A percentile compares a stretch with the other conserved stretches of the same genome.
These are phyloP conservation scores for Ottelia alismoides DNA, from an alignment of 106 monocot species.

Conservation along the genomic window DNA sequence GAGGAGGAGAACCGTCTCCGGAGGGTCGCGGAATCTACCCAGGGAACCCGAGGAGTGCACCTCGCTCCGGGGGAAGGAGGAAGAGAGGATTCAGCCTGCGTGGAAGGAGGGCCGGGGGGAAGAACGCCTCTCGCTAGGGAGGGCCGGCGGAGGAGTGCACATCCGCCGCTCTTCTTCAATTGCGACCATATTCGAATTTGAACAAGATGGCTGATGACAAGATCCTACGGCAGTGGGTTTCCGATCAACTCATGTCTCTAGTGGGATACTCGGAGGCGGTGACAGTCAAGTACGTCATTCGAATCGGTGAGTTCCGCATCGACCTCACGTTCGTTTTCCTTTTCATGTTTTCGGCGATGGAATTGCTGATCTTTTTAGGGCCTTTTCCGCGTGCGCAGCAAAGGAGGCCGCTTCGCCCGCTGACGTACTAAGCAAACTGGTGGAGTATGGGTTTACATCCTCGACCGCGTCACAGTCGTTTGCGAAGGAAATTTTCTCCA, in stretches of 20 bases:
- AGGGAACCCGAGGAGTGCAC: too few relatives aligned
- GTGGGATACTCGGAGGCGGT: conserved; percentile 60
- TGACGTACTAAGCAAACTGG: conserved; percentile 44
- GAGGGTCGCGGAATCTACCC: too few relatives aligned
- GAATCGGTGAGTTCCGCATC: conserved; percentile 52
- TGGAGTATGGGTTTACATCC: conserved; percentile 42
- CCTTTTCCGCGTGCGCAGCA: conserved; percentile 32
- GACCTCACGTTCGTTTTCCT: neutral
- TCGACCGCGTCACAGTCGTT: conserved; percentile 42
- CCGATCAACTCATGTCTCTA: conserved; percentile 63
- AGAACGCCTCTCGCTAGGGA: too few relatives aligned
- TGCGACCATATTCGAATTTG: too few relatives aligned
- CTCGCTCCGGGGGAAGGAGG: too few relatives aligned
- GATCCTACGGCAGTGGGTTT: conserved; percentile 56
- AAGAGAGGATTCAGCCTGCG: too few relatives aligned
- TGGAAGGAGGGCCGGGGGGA: too few relatives aligned
- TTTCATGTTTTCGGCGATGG: neutral
- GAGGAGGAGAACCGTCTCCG: too few relatives aligned
- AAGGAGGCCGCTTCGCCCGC: conserved; percentile 53
- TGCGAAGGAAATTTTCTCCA: conserved; percentile 49
- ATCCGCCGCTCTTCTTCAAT: too few relatives aligned
- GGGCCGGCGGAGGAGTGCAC: too few relatives aligned
- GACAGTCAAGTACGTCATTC: conserved; percentile 62
- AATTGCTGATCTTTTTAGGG: neutral
- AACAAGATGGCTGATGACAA: conserved; percentile 28